phyloP scores from a whole-genome alignment of 495 filamentous ascomycete species.

The Daldinia bambusicola region DNA sequence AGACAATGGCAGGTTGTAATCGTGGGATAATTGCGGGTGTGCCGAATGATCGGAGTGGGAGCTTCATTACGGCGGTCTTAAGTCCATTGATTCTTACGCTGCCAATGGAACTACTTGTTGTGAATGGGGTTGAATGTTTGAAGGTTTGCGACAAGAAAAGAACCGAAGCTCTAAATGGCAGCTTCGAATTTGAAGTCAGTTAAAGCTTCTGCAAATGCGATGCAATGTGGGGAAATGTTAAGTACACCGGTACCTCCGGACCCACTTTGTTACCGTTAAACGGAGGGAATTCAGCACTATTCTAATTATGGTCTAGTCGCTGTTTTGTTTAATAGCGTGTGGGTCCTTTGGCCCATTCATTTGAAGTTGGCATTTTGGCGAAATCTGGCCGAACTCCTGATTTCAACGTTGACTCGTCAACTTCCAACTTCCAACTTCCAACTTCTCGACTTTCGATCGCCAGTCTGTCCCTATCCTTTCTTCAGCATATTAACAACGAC shows the following conservation, averaged over 20 bases:
- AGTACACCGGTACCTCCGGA: slow-evolving; percentile 1
- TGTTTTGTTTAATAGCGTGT: slow-evolving; percentile 13
- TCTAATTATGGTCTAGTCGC: slow-evolving; percentile 17
- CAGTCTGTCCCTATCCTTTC: slow-evolving; percentile 68
- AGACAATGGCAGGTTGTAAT: slow-evolving; percentile 32
- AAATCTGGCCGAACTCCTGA: slow-evolving; percentile 58
- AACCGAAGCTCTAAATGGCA: slow-evolving; percentile 2
- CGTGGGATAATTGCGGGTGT: slow-evolving; percentile 34
- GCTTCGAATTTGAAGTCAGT: slow-evolving; percentile 10
- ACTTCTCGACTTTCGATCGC: slow-evolving; percentile 64
- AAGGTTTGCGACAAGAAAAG: slow-evolving; percentile 2
- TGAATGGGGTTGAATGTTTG: too few species aligned
- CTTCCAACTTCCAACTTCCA: slow-evolving; percentile 53
- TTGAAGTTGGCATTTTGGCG: slow-evolving; percentile 44
- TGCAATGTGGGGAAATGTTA: slow-evolving; percentile 23
- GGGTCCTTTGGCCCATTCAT: slow-evolving; percentile 19
- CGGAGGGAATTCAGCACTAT: background rate
- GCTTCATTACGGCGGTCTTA: slow-evolving; percentile 47
- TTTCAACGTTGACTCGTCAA: slow-evolving; percentile 64
- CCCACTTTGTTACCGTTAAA: background rate
- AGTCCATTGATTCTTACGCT: too few species aligned
- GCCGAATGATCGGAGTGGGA: slow-evolving; percentile 36
- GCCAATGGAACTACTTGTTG: too few species aligned
- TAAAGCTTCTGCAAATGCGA: slow-evolving; percentile 38
- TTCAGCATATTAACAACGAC: slow-evolving; percentile 17